These are phyloP conservation scores for Tetrapisispora taiwanensis DNA, from an alignment of 805 yeast species.

Conservation along the genomic window DNA sequence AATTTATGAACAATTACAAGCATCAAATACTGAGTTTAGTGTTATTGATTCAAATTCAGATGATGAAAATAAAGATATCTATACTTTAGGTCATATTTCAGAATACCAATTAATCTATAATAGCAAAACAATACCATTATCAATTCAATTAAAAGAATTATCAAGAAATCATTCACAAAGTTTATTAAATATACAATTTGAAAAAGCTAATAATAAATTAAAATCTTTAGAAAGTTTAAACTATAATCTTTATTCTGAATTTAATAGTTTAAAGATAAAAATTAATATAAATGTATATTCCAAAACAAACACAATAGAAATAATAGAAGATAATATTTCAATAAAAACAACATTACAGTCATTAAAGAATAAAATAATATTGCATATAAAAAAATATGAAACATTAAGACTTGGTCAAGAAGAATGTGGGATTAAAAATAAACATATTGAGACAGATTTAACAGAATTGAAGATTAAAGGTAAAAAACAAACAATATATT, in stretches of 20 bases:
- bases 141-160: neutral
- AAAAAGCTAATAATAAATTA: conserved; percentile 2
- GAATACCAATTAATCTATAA: conserved; percentile 2
- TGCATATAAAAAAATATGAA: conserved; percentile 13
- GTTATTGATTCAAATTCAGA: conserved; percentile 2
- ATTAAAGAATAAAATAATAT: conserved; percentile 9
- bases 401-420: neutral
- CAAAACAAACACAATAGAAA: conserved; percentile 2
- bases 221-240: conserved; percentile 9
- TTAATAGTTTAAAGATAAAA: conserved; percentile 9
- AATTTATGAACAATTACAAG: conserved; percentile 2
- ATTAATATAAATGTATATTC: conserved; percentile 11
- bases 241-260: conserved; percentile 9
- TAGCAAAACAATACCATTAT: neutral
- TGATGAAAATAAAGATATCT: conserved; percentile 10
- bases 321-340: conserved; percentile 5
- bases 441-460: conserved; percentile 12
- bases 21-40: neutral
- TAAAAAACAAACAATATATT: conserved; percentile 9
- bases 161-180: neutral
- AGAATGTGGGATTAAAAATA: conserved; percentile 9
- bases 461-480: conserved; percentile 15
- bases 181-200: conserved; percentile 11
- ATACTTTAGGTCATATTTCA: conserved; percentile 4
- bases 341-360: conserved; percentile 9